Evolutionary conservation across 2,329 filamentous ascomycete species (phyloP).

Genomic region (Talaromyces pinophilus): DNA sequence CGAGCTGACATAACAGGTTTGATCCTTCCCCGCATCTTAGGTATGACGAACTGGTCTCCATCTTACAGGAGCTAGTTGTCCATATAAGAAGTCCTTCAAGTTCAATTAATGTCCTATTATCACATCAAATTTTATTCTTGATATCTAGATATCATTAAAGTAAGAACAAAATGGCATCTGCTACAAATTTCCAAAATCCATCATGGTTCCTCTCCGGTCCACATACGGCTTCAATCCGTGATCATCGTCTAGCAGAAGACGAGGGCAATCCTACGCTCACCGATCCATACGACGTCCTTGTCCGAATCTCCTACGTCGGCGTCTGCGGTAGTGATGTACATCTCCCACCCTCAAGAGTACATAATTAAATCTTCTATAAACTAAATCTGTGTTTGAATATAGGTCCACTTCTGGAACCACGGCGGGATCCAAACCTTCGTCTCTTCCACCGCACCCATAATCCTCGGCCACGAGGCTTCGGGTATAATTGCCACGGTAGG

Average conservation of each 20-base stretch:
- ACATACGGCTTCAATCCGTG: not conserved
- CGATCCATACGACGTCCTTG: not conserved
- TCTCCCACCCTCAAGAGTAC: not conserved
- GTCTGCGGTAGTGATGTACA: not conserved
- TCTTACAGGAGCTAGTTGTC: not conserved
- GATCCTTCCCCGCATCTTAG: not conserved
- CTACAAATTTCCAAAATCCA: not conserved
- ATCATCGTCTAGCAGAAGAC: not conserved
- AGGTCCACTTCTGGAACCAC: slow-evolving; percentile 46
- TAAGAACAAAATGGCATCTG: not conserved
- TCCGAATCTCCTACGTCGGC: not conserved
- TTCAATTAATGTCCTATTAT: too few species aligned
- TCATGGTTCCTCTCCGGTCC: slow-evolving; percentile 5
- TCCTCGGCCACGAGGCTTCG: slow-evolving; percentile 41
- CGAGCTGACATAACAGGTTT: not conserved
- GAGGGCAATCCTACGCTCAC: not conserved
- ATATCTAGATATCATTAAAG: not conserved
- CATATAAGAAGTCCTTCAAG: not conserved
- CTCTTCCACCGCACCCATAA: slow-evolving; percentile 29
- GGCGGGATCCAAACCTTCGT: slow-evolving; percentile 39
- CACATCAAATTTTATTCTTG: not conserved
- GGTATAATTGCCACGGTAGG: slow-evolving; percentile 34
- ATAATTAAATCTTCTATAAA: not conserved
- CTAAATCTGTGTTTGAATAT: not conserved
- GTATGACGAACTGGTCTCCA: not conserved